Evolutionary conservation across 176 grass and related monocot genomes (phyloP), one percentile per base, ranked within the genome.

Genomic region (Otatea glauca): DNA sequence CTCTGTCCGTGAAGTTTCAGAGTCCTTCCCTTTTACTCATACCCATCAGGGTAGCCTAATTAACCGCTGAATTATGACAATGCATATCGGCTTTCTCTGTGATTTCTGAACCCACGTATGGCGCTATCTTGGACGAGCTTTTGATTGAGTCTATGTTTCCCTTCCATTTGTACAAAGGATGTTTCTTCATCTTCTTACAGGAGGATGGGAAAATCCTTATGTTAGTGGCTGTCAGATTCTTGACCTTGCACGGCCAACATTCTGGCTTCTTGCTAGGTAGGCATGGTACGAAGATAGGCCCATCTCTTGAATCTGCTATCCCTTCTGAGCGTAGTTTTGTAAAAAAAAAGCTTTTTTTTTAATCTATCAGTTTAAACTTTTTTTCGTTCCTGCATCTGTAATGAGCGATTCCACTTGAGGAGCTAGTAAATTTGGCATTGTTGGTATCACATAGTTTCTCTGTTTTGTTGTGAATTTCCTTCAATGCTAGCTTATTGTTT

Each of bases 101-200:
- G 18, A 69, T 77, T 21, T 45, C 50, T 85, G 50, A 85, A 55
- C 37, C 16, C 62, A 34, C 20, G 38, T 6, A 67, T 20, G 89
- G 75, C 41, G 75, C 34, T 91, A 76, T 91, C 89, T 85, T 56
- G 20, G 7, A 71, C 63, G 89, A 91, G 75, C 85, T 91, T 84
- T 37, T 69, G 83, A 41, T 76, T 68, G 77, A 88, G 78, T 11
- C 70, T 18, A 54, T 54, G 50, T 6, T 54, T 18, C 6, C 47
- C 6, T 45, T 68, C 39, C 38, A 65, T 37, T 25, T n/a, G 35
- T 45, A 49, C 21, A 44, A 6, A 84, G 76, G 75, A 39, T 11
- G 2, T 6, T 77, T 59, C 67, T 74, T 56, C 9, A 18, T 29
- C 29, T 29, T 78, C 65, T 79, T 38, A 10, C 5, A 7, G 0